phyloP scores from a whole-genome alignment of 2,329 filamentous ascomycete genomes.

The Aspergillus melleus region DNA sequence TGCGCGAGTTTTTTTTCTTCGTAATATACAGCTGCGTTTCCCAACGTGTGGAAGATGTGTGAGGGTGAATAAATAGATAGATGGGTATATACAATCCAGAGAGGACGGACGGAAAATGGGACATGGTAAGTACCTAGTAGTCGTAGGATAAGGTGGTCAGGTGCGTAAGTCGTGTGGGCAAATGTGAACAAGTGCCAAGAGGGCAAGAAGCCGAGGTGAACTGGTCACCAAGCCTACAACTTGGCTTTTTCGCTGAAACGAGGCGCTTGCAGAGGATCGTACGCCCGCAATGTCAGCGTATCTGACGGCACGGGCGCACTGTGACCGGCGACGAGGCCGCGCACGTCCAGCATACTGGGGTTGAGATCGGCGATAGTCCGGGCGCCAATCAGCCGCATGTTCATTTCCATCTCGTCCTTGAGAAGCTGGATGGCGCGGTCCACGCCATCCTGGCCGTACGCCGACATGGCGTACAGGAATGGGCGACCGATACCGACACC shows the following conservation, averaged over 20 bases:
- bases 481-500: constrained; percentile 93
- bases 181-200: background rate
- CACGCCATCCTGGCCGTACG: constrained; percentile 84
- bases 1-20: background rate
- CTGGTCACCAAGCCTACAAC: constrained; percentile 26
- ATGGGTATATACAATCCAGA: background rate
- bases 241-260: constrained; percentile 51
- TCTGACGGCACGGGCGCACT: constrained; percentile 61
- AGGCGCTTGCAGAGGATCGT: constrained; percentile 55
- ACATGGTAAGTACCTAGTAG: background rate
- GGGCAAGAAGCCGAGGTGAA: background rate
- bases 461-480: constrained; percentile 94
- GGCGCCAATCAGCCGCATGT: constrained; percentile 90
- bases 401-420: constrained; percentile 98
- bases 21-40: background rate
- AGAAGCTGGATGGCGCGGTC: constrained; percentile 89
- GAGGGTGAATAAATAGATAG: background rate
- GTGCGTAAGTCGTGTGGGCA: background rate
- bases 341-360: constrained; percentile 75
- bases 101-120: background rate
- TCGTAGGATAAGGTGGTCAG: background rate
- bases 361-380: constrained; percentile 73
- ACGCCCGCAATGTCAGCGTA: constrained; percentile 58
- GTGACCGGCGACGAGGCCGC: constrained; percentile 64
- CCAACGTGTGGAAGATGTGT: background rate